These are phyloP conservation scores for Pseudoneurospora amorphoporcata DNA, from an alignment of 495 filamentous ascomycete species.

Conservation along the genomic window DNA sequence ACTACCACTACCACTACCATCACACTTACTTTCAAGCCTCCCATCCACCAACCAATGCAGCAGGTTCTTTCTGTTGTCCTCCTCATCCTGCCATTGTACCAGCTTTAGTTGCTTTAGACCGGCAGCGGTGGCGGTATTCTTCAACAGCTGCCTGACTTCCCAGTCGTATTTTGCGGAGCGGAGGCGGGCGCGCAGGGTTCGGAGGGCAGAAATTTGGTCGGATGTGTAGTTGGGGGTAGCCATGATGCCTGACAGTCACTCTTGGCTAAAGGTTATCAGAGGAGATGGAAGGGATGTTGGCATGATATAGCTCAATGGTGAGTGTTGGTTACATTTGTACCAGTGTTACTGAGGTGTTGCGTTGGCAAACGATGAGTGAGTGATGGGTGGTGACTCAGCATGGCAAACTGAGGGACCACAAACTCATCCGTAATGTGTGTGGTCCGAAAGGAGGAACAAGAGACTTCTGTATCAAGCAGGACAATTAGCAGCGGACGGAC, in stretches of 20 bases:
- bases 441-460: neutral
- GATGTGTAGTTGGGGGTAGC: neutral
- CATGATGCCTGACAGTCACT: neutral
- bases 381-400: neutral
- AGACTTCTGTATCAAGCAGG: neutral
- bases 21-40: neutral
- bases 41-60: neutral
- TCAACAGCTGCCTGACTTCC: neutral
- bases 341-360: neutral
- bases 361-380: neutral
- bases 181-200: neutral
- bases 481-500: too few species aligned
- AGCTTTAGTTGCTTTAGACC: neutral
- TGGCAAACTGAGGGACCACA: neutral
- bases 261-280: neutral
- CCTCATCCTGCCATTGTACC: neutral
- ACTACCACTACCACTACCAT: neutral
- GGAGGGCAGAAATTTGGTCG: neutral
- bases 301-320: neutral
- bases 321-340: neutral
- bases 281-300: neutral
- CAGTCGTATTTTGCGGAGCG: neutral
- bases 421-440: neutral
- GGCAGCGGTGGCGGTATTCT: neutral
- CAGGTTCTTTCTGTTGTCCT: neutral